Evolutionary conservation across 257 asterid genomes (phyloP).

Genomic region (Solanum arcanum): DNA sequence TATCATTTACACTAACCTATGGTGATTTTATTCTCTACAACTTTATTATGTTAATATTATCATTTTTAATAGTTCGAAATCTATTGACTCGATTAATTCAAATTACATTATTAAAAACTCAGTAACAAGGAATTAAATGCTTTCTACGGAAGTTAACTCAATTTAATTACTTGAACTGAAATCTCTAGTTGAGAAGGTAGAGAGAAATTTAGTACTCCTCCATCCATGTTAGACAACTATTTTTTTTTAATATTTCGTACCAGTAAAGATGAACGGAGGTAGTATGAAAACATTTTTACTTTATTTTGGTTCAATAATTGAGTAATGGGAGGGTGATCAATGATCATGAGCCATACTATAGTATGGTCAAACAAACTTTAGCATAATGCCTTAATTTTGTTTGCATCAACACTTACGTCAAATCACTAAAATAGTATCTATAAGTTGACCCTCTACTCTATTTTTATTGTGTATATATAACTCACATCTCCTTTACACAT

Average conservation of each 20-base stretch:
- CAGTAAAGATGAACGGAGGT: not conserved
- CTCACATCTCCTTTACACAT: not conserved
- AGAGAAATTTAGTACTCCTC: not conserved
- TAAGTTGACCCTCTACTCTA: not conserved
- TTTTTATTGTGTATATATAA: not conserved
- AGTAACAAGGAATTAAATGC: not conserved
- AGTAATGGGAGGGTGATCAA: not conserved
- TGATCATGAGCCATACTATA: not conserved
- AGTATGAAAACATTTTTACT: not conserved
- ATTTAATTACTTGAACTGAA: not conserved
- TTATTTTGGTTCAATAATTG: not conserved
- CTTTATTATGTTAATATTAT: not conserved
- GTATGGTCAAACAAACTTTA: not conserved
- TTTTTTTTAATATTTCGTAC: too few species aligned
- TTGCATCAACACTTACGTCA: slow-evolving; percentile 34
- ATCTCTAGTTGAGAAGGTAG: not conserved
- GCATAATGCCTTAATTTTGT: not conserved
- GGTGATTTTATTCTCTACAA: not conserved
- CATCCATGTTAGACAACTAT: not conserved
- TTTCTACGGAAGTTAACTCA: not conserved
- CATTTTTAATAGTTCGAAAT: too few species aligned
- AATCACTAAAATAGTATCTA: slow-evolving; percentile 3
- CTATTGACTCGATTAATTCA: not conserved
- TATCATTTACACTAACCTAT: not conserved
- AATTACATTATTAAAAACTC: not conserved